These are phyloP conservation scores for Aspergillus bombycis DNA, from an alignment of 2,329 filamentous ascomycete species.

Conservation along the genomic window DNA sequence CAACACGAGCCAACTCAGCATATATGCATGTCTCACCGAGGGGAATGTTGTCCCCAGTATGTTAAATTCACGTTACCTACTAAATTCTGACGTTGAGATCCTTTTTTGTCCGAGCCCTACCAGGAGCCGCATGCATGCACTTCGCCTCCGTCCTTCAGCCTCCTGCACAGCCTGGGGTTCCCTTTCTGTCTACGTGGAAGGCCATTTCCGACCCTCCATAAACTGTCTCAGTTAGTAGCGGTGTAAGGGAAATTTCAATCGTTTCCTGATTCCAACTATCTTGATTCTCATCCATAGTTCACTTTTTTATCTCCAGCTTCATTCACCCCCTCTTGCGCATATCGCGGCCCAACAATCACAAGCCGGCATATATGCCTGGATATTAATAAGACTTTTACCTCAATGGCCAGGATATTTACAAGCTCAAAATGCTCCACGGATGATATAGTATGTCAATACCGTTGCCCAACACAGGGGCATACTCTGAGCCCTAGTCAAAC, in stretches of 20 bases:
- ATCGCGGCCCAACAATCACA: slow-evolving; percentile 5
- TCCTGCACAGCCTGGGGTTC: not conserved
- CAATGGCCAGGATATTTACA: not conserved
- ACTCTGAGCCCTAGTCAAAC: not conserved
- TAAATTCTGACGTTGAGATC: not conserved
- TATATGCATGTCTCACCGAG: not conserved
- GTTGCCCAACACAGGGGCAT: not conserved
- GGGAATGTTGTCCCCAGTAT: not conserved
- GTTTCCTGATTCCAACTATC: not conserved
- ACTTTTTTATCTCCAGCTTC: not conserved
- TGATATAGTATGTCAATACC: not conserved
- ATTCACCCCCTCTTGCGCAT: not conserved
- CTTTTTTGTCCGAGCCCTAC: not conserved
- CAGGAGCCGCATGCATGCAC: not conserved
- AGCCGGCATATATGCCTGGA: slow-evolving; percentile 3
- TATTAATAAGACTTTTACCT: slow-evolving; percentile 12
- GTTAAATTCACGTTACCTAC: not conserved
- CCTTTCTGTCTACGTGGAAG: not conserved
- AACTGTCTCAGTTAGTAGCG: not conserved
- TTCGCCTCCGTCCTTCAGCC: not conserved
- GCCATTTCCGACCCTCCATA: not conserved
- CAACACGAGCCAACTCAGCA: not conserved
- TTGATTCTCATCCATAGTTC: not conserved
- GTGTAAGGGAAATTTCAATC: not conserved
- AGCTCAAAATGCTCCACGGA: slow-evolving; percentile 4